Evolutionary conservation across 345 rosid genomes (phyloP).

Genomic region (Linum lewisii): DNA sequence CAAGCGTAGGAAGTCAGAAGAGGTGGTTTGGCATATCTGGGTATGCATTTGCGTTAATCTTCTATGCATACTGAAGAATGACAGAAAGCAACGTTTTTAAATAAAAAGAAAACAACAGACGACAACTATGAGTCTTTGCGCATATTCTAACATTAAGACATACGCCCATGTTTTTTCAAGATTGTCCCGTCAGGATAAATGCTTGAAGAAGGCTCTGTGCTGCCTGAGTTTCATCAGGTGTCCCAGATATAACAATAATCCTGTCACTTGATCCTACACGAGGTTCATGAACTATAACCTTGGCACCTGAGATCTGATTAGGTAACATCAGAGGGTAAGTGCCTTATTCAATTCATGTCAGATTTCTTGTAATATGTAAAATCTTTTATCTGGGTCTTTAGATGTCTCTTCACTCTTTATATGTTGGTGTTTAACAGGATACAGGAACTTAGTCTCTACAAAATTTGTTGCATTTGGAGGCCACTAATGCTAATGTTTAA

Average conservation of each 20-base stretch:
- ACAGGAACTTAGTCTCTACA: no score
- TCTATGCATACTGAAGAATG: no score
- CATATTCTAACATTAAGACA: not conserved
- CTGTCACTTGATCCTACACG: constrained; percentile 61
- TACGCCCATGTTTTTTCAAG: not conserved
- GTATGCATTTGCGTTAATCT: no score
- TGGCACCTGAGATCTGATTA: constrained; percentile 93
- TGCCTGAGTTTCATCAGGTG: constrained; percentile 88
- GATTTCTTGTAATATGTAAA: constrained; percentile 3
- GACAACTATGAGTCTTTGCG: not conserved
- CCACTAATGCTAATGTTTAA: no score
- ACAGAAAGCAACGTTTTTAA: no score
- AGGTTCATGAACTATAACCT: constrained; percentile 79
- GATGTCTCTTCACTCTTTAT: not conserved
- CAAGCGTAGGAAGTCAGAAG: no score
- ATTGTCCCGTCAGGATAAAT: constrained; percentile 63
- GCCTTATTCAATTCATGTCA: constrained; percentile 14
- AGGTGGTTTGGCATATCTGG: no score
- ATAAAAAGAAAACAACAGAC: not conserved
- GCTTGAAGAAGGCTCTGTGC: constrained; percentile 98
- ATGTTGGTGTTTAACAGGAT: no score
- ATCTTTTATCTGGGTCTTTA: not conserved
- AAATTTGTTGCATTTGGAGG: no score
- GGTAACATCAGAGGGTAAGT: constrained; percentile 26
- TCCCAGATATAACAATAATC: constrained; percentile 83